Base-by-base conservation (phyloP, 208 protist species). In the Leishmania gerbilli region DNA sequence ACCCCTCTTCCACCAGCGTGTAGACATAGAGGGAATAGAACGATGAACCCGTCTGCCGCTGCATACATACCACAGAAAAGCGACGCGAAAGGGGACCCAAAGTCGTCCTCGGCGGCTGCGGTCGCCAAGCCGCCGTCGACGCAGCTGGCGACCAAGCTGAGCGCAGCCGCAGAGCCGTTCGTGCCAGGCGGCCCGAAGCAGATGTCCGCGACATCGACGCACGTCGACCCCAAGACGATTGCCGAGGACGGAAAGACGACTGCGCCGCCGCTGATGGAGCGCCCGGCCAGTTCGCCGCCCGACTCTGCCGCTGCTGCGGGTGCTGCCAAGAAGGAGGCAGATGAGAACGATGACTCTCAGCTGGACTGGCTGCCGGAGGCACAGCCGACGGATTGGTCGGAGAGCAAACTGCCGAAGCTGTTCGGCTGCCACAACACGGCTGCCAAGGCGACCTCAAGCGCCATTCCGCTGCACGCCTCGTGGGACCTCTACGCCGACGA, bases 401-500 rank as follows among this genome's bases (percentile, higher is more conserved):
- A 86, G 72, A 94, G 91, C 74, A 80, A 79, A 67, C 85, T 94
- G 79, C 91, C 91, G 17, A 77, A 79, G 74, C 68, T 92, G 37
- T 94, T 92, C 76, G 85, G 82, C 62, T 94, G 91, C 84, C 83
- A 87, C 82, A 91, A 92, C 86, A 94, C 91, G 3, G 79, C 80
- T 27, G 88, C 88, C 64, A 88, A 86, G 75, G 80, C 91, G 42
- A 87, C 92, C 51, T 85, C 85, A 13, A 87, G 80, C 24, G 82
- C 88, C 37, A 85, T 95, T 56, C 77, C 79, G 65, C 88, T 97
- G 45, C 91, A 95, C 84, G 85, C 88, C 55, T 84, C 87, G 27
- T 97, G 94, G 92, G 89, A 90, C 58, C 90, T 97, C 62, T 93
- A 95, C 84, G 94, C 92, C 27, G 92, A 97, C 62, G 92, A 95